These are phyloP conservation scores for Aspergillus funiculosus DNA, from an alignment of 495 filamentous ascomycete species.

Conservation along the genomic window DNA sequence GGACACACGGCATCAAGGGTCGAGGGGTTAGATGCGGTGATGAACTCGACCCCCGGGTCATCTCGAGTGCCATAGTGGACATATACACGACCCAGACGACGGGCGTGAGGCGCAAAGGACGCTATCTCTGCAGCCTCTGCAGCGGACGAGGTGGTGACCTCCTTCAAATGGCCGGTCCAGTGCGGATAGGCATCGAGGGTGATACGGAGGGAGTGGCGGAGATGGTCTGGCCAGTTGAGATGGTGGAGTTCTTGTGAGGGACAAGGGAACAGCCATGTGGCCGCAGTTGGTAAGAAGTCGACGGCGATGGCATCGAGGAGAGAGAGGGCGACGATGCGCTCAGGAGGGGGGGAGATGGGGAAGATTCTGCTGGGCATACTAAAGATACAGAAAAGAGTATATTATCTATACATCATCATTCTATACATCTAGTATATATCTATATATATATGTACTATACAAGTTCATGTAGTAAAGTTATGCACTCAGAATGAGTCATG, in stretches of 20 bases:
- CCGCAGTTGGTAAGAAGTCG: conserved; percentile 19
- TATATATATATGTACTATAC: no score
- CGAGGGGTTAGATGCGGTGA: conserved; percentile 21
- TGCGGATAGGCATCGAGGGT: conserved; percentile 31
- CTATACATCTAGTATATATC: no score
- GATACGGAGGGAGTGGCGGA: conserved; percentile 21
- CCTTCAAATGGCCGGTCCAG: conserved; percentile 28
- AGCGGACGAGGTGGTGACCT: conserved; percentile 3
- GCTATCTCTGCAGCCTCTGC: background rate
- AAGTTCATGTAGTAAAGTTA: no score
- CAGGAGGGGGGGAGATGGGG: conserved; percentile 3
- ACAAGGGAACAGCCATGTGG: conserved; percentile 26
- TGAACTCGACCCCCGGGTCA: conserved; percentile 35
- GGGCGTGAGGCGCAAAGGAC: conserved; percentile 18
- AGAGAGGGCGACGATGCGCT: conserved; percentile 19
- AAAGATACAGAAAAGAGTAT: no score
- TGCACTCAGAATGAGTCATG: no score
- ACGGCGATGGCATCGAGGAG: conserved; percentile 29
- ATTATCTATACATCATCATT: no score
- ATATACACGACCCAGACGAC: conserved; percentile 32
- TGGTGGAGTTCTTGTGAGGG: conserved; percentile 3
- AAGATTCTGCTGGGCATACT: no score
- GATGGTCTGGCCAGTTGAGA: conserved; percentile 13
- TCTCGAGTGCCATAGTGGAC: conserved; percentile 25
- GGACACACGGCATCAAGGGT: conserved; percentile 26